A percentile compares a stretch with the other conserved stretches of the same genome.
Evolutionary conservation across 805 yeast species (phyloP).

Genomic region (Kazachstania martiniae): DNA sequence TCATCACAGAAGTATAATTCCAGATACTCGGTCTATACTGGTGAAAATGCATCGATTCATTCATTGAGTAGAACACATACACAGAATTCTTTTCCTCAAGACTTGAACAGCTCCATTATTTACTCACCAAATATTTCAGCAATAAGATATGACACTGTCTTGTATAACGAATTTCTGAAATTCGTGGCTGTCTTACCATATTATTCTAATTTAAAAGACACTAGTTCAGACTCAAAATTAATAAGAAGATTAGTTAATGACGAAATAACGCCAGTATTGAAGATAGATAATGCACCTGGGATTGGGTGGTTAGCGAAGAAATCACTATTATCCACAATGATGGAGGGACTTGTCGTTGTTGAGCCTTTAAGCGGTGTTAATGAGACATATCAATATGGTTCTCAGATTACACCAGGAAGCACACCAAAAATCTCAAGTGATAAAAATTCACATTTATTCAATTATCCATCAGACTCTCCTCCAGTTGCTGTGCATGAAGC

Average conservation of each 20-base stretch:
- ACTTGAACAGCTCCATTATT: slow-evolving; percentile 10
- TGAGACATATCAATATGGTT: slow-evolving; percentile 47
- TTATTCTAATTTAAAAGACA: slow-evolving; percentile 29
- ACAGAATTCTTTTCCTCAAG: slow-evolving; percentile 4
- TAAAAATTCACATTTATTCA: slow-evolving; percentile 31
- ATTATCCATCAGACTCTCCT: slow-evolving; percentile 38
- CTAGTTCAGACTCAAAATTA: slow-evolving; percentile 38
- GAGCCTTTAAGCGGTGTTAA: slow-evolving; percentile 84
- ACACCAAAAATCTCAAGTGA: slow-evolving; percentile 3
- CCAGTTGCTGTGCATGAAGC: slow-evolving; percentile 69
- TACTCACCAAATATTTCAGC: slow-evolving; percentile 34
- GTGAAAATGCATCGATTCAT: slow-evolving; percentile 11
- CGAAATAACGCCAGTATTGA: slow-evolving; percentile 68
- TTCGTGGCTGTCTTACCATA: slow-evolving; percentile 29
- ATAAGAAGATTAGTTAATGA: slow-evolving; percentile 57
- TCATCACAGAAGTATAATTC: slow-evolving; percentile 2
- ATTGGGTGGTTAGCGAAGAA: slow-evolving; percentile 52
- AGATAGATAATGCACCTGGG: slow-evolving; percentile 53
- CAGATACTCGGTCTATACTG: slow-evolving; percentile 7
- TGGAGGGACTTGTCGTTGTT: slow-evolving; percentile 71
- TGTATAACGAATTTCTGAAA: slow-evolving; percentile 30
- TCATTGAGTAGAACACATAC: slow-evolving; percentile 15
- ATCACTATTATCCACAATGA: slow-evolving; percentile 50
- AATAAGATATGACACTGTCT: slow-evolving; percentile 32
- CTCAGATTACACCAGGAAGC: slow-evolving; percentile 5